Evolutionary conservation across 129 eudicot genomes (phyloP).

Genomic region (Silybum marianum): DNA sequence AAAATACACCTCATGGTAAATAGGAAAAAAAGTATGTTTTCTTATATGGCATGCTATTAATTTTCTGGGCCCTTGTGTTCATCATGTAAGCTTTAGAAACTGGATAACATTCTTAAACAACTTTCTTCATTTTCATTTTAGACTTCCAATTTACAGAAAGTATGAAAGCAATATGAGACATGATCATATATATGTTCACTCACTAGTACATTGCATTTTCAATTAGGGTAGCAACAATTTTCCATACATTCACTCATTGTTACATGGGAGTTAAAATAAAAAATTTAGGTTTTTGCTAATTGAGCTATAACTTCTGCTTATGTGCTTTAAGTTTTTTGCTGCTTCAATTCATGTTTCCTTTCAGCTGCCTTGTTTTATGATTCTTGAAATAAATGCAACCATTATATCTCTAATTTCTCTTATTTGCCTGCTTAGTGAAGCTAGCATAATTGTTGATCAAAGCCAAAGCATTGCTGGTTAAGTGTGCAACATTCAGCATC

Average conservation of each 20-base stretch:
- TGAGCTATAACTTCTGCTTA: background rate
- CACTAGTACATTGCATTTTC: slow-evolving; percentile 12
- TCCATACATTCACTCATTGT: slow-evolving; percentile 12
- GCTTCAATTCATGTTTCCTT: too few relatives aligned
- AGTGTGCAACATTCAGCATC: slow-evolving; percentile 49
- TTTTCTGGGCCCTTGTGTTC: background rate
- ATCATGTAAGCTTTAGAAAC: background rate
- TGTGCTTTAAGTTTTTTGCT: background rate
- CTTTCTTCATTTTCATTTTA: background rate
- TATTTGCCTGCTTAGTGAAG: slow-evolving; percentile 26
- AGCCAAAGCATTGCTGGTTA: slow-evolving; percentile 64
- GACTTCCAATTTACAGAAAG: background rate
- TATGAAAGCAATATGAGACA: background rate
- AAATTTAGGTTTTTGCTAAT: background rate
- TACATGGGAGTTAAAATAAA: background rate
- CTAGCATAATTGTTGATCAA: slow-evolving; percentile 45
- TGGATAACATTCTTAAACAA: background rate
- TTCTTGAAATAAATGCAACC: background rate
- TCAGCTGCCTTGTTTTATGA: background rate
- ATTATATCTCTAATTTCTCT: background rate
- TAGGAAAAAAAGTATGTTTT: background rate
- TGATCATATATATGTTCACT: slow-evolving; percentile 1
- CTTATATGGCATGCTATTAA: background rate
- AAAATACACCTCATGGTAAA: too few relatives aligned
- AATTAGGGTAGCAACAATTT: background rate